A percentile compares a stretch with the other conserved stretches of the same genome.
These are phyloP conservation scores for Salix koriyanagi DNA, from an alignment of 345 rosid genomes.

Conservation along the genomic window DNA sequence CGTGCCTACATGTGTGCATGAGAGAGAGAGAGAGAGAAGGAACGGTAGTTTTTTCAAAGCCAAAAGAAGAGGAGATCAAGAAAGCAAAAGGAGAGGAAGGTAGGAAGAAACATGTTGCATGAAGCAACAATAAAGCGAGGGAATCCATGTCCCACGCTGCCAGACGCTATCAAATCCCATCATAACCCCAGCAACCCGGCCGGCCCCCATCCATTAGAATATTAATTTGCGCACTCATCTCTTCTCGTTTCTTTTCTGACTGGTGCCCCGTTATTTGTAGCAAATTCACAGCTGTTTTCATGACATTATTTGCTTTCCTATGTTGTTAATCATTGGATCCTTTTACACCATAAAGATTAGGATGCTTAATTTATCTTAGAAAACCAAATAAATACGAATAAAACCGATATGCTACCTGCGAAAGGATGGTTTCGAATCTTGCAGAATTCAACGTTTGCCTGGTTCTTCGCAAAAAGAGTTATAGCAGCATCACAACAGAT, in stretches of 20 bases:
- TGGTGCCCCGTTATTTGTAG: background rate
- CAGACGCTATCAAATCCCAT: constrained; percentile 19
- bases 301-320: background rate
- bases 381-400: background rate
- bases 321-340: constrained; percentile 16
- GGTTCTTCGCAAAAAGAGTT: background rate
- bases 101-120: background rate
- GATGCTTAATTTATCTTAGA: background rate
- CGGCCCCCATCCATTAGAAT: background rate
- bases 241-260: background rate
- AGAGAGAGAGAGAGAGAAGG: background rate
- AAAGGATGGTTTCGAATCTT: background rate
- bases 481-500: background rate
- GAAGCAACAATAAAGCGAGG: constrained; percentile 10
- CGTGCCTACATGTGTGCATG: background rate
- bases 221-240: background rate
- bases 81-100: constrained; percentile 14
- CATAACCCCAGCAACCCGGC: constrained; percentile 7
- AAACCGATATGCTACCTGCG: background rate
- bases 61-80: background rate
- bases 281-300: constrained; percentile 7
- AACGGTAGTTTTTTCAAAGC: constrained; percentile 2
- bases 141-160: constrained; percentile 3
- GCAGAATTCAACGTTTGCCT: background rate
- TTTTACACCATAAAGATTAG: background rate